Evolutionary conservation across 2,329 filamentous ascomycete species (phyloP).

Genomic region (Alternaria ventricosa): DNA sequence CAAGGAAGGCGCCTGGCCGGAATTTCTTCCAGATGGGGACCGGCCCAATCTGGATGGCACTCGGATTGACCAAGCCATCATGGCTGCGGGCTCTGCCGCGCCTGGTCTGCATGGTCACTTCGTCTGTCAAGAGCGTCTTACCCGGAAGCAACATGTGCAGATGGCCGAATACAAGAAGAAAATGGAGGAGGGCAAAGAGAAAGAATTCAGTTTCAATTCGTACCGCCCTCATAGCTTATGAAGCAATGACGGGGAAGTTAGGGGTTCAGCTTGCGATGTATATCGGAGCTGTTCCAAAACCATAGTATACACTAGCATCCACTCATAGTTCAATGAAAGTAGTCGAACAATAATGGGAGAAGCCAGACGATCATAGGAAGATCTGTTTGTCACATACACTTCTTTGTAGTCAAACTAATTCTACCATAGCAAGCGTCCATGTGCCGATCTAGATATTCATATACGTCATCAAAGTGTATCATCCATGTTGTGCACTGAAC

Average conservation of each 20-base stretch:
- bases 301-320: not conserved
- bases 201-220: not conserved
- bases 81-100: not conserved
- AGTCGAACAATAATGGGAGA: not conserved
- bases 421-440: not conserved
- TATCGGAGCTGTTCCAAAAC: not conserved
- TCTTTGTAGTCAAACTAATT: not conserved
- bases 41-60: not conserved
- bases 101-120: not conserved
- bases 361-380: not conserved
- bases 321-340: not conserved
- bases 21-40: not conserved
- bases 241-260: not conserved
- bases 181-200: not conserved
- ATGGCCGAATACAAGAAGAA: not conserved
- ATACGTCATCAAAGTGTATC: not conserved
- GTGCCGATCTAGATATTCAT: not conserved
- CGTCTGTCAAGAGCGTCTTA: not conserved
- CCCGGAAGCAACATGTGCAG: not conserved
- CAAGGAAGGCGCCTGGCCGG: conserved; percentile 3
- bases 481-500: not conserved
- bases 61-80: not conserved
- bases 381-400: not conserved
- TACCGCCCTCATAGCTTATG: not conserved
- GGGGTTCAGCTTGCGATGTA: not conserved